Base-by-base conservation (phyloP, 306 rosid species). In the Fagus sylvatica region DNA sequence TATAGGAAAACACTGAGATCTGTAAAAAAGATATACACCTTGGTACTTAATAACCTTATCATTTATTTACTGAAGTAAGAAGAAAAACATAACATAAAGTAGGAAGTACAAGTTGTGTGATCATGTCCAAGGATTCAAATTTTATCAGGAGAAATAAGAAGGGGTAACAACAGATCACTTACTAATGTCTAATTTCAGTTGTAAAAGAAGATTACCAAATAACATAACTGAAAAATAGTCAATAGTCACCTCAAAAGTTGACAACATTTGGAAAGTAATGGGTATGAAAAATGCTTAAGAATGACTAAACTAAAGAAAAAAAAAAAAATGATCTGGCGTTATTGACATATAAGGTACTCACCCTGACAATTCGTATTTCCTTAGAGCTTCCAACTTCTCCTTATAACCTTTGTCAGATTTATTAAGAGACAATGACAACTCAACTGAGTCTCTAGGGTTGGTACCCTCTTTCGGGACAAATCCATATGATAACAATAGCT, bases 391-490 rank as follows among this genome's bases (percentile, higher is more conserved):
- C 77, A 84, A 37, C 88, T 95, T 95, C 87, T 95, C 93, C 74
- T 78, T 49, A 16, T 89, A 95, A 79, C 91, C 85, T 42, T 68
- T 86, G 73, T 95, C 98, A 10, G 93, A 87, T 87, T 95, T 91
- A 61, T 78, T 53, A 57, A 95, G 90, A 9, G 97, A 89, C 54
- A 92, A 78, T 79, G 89, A 71, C 77, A 95, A 79, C 89, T 92
- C 97, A 80, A 93, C 98, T 8, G 97, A 90, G 82, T 92, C 98
- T 61, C 89, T 79, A 59, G 98, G 96, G 83, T 95, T 95, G 65
- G 91, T 86, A 8, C 98, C 98, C 86, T 92, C 97, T 83, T 83
- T 90, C 41, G 97, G 97, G 73, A 92, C 98, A 93, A 92, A 94
- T 10, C 98, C 97, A 72, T 95, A 95, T 7, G 98, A 95, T 32